Evolutionary conservation across 306 rosid genomes (phyloP).

Genomic region (Fragaria vesca): DNA sequence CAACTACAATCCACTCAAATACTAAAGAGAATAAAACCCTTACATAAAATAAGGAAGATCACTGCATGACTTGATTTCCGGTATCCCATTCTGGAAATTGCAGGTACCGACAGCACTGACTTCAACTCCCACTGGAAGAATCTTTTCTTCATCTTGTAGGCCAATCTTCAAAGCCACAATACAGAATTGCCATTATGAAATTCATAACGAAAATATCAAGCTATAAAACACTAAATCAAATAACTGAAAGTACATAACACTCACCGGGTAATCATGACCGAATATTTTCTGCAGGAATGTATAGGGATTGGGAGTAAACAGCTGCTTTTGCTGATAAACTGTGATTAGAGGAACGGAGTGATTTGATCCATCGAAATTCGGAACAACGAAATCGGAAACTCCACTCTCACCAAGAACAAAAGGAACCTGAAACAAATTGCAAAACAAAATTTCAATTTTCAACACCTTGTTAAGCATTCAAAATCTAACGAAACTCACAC

Average conservation of each 20-base stretch:
- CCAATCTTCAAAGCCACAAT: slow-evolving; percentile 62
- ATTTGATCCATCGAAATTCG: slow-evolving; percentile 64
- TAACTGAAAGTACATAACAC: slow-evolving; percentile 18
- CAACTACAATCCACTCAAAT: neutral
- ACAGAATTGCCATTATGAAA: slow-evolving; percentile 6
- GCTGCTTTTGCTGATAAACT: slow-evolving; percentile 73
- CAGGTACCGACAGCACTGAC: slow-evolving; percentile 75
- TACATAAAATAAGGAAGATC: slow-evolving; percentile 86
- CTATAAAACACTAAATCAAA: neutral
- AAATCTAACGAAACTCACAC: slow-evolving; percentile 11
- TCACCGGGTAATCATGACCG: slow-evolving; percentile 79
- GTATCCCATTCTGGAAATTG: slow-evolving; percentile 55
- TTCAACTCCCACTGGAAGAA: slow-evolving; percentile 84
- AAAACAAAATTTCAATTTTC: neutral
- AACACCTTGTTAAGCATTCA: neutral
- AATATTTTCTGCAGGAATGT: slow-evolving; percentile 78
- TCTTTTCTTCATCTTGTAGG: slow-evolving; percentile 82
- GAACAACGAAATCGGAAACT: slow-evolving; percentile 44
- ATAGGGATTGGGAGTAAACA: slow-evolving; percentile 59
- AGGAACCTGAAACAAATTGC: slow-evolving; percentile 53
- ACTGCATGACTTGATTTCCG: slow-evolving; percentile 76
- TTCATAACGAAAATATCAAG: neutral
- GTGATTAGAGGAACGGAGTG: slow-evolving; percentile 84
- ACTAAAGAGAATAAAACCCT: slow-evolving; percentile 27
- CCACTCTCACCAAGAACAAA: slow-evolving; percentile 71